Percentiles rank a stretch among this genome's conserved stretches.
Conservation (phyloP, 495 filamentous ascomycete species). For the Penicillium psychrofluorescens region DNA sequence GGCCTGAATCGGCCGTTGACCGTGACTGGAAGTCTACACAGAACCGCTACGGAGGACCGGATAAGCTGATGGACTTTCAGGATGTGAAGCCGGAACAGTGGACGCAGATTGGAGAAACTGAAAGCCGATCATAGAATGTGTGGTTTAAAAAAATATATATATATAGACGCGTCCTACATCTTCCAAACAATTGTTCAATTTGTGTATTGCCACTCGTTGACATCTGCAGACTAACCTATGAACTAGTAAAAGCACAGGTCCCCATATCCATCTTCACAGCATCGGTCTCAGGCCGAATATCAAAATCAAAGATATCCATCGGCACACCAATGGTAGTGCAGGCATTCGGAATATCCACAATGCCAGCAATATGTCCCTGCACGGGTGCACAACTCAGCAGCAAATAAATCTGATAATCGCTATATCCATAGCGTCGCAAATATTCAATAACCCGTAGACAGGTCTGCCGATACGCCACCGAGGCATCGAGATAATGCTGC, state of each 20-base stretch:
- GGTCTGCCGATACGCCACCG: constrained; percentile 87
- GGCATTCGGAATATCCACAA: constrained; percentile 82
- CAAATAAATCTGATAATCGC: constrained; percentile 83
- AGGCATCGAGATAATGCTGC: constrained; percentile 90
- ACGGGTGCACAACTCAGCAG: constrained; percentile 83
- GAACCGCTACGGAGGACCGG: constrained; percentile 36
- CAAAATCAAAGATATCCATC: constrained; percentile 95
- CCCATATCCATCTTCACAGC: constrained; percentile 67
- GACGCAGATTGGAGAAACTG: constrained; percentile 17
- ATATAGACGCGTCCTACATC: too few relatives aligned
- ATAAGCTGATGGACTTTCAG: constrained; percentile 41
- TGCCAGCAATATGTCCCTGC: constrained; percentile 88
- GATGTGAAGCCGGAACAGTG: constrained; percentile 29
- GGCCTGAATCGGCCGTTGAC: constrained; percentile 38
- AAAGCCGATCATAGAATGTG: too few relatives aligned
- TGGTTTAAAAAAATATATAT: too few relatives aligned
- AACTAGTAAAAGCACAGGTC: constrained; percentile 63
- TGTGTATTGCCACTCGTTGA: not conserved
- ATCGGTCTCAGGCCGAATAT: constrained; percentile 65
- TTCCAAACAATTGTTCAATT: not conserved
- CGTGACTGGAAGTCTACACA: constrained; percentile 45
- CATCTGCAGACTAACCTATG: constrained; percentile 8
- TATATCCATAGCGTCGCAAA: constrained; percentile 69
- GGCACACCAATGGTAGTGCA: constrained; percentile 87
- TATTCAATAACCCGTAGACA: constrained; percentile 81